Conservation (phyloP, 2,329 filamentous ascomycete species). For the Cytospora piceae region DNA sequence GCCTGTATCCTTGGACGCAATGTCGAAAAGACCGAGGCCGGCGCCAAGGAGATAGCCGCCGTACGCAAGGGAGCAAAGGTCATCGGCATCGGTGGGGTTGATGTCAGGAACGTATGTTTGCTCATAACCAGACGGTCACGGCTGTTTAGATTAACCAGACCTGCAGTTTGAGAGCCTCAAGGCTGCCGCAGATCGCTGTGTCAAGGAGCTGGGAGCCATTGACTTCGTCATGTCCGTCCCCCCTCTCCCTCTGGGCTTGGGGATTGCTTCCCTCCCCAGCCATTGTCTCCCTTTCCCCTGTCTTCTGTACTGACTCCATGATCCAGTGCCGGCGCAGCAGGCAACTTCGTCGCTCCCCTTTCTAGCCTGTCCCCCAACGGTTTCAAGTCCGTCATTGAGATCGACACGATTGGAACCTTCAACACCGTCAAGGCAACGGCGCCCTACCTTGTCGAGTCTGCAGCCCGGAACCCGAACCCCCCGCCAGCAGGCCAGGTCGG, state of each 20-base stretch:
- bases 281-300: too few species aligned
- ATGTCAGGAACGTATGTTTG: constrained; percentile 70
- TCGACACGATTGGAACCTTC: constrained; percentile 91
- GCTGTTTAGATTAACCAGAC: constrained; percentile 10
- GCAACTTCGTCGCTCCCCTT: constrained; percentile 91
- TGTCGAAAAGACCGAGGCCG: constrained; percentile 80
- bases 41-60: constrained; percentile 80
- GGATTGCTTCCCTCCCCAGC: too few species aligned
- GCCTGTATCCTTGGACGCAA: constrained; percentile 94
- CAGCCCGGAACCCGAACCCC: constrained; percentile 62
- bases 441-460: constrained; percentile 78
- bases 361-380: constrained; percentile 82
- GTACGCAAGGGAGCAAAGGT: constrained; percentile 80
- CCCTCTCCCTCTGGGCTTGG: not conserved
- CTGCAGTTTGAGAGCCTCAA: constrained; percentile 64
- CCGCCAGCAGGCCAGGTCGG: constrained; percentile 57
- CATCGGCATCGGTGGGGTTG: constrained; percentile 78
- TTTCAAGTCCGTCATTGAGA: constrained; percentile 95
- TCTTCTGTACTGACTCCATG: constrained; percentile 10
- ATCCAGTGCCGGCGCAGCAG: constrained; percentile 83
- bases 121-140: not conserved
- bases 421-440: constrained; percentile 94
- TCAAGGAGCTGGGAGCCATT: constrained; percentile 80
- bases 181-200: constrained; percentile 77
- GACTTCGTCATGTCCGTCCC: constrained; percentile 85